Evolutionary conservation across 2,329 filamentous ascomycete genomes (phyloP).

Genomic region (Mycosphaerella arachidis): DNA sequence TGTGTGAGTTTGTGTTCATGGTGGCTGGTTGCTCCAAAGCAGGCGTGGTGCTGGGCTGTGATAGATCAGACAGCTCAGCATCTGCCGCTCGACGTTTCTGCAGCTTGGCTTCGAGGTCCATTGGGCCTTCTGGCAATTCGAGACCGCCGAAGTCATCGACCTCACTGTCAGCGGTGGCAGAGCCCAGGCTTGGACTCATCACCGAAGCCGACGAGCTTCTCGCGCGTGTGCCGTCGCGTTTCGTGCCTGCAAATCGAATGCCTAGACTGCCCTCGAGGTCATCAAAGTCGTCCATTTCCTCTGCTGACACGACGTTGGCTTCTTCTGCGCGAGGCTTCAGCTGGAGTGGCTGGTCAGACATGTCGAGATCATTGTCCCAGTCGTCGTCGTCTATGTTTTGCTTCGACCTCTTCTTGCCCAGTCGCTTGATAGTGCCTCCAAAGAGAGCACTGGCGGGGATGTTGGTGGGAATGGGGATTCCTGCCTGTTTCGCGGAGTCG

Average conservation of each 20-base stretch:
- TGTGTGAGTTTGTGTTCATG: constrained; percentile 34
- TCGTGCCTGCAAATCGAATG: constrained; percentile 82
- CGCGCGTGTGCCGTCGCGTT: constrained; percentile 65
- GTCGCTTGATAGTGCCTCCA: constrained; percentile 86
- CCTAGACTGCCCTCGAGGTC: constrained; percentile 94
- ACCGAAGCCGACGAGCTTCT: constrained; percentile 84
- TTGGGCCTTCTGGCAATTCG: constrained; percentile 72
- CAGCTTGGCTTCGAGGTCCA: constrained; percentile 77
- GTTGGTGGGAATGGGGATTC: constrained; percentile 83
- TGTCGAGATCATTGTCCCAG: constrained; percentile 49
- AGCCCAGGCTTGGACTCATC: constrained; percentile 87
- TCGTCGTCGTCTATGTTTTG: constrained; percentile 48
- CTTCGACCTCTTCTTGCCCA: constrained; percentile 56
- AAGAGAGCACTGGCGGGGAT: constrained; percentile 84
- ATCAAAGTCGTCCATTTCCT: constrained; percentile 68
- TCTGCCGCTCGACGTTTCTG: constrained; percentile 61
- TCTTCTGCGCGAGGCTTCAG: constrained; percentile 35
- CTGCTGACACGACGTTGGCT: constrained; percentile 30
- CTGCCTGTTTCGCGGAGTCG: constrained; percentile 77
- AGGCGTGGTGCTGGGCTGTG: constrained; percentile 32
- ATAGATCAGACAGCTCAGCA: constrained; percentile 32
- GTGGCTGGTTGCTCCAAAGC: constrained; percentile 34
- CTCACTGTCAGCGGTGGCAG: constrained; percentile 90
- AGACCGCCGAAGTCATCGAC: constrained; percentile 91
- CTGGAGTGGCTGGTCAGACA: constrained; percentile 40